A percentile compares a stretch with the other conserved stretches of the same genome.
Evolutionary conservation across 2,329 filamentous ascomycete species (phyloP).

Genomic region (Ceratocystis harringtonii): DNA sequence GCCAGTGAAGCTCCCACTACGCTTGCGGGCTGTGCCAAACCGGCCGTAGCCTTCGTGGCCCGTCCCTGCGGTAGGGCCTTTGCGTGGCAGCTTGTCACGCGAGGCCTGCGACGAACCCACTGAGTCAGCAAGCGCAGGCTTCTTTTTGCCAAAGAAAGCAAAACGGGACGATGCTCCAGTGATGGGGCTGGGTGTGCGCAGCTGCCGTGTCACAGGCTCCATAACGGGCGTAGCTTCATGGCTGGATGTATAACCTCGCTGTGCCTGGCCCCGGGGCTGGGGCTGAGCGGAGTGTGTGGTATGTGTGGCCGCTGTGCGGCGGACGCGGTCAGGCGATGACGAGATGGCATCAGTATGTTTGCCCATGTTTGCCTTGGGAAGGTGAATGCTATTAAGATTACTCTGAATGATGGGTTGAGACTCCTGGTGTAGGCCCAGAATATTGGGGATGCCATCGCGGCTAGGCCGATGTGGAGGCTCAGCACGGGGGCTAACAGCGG

Average conservation of each 20-base stretch:
- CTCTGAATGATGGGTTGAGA: conserved; percentile 45
- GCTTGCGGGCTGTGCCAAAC: conserved; percentile 44
- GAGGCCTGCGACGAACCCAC: conserved; percentile 29
- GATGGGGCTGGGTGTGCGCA: conserved; percentile 39
- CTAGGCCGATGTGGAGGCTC: conserved; percentile 47
- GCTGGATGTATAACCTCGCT: not conserved
- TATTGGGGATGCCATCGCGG: conserved; percentile 49
- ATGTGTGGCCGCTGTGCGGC: not conserved
- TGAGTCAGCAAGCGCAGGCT: conserved; percentile 25
- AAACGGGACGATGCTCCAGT: conserved; percentile 48
- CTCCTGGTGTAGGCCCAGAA: conserved; percentile 40
- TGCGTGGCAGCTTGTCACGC: conserved; percentile 43
- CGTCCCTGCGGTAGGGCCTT: conserved; percentile 80
- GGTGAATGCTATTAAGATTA: conserved; percentile 39
- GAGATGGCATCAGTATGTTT: conserved; percentile 8
- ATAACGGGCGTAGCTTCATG: conserved; percentile 5
- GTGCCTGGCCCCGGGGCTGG: not conserved
- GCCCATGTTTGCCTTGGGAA: conserved; percentile 30
- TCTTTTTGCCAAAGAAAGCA: conserved; percentile 62
- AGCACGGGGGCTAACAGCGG: not conserved
- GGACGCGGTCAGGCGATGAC: conserved; percentile 2
- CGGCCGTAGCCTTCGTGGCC: conserved; percentile 77
- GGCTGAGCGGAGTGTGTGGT: not conserved
- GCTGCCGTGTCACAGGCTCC: conserved; percentile 21
- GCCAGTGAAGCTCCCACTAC: conserved; percentile 45